Conservation (phyloP, 495 filamentous ascomycete genomes). For the Darksidea phi region DNA sequence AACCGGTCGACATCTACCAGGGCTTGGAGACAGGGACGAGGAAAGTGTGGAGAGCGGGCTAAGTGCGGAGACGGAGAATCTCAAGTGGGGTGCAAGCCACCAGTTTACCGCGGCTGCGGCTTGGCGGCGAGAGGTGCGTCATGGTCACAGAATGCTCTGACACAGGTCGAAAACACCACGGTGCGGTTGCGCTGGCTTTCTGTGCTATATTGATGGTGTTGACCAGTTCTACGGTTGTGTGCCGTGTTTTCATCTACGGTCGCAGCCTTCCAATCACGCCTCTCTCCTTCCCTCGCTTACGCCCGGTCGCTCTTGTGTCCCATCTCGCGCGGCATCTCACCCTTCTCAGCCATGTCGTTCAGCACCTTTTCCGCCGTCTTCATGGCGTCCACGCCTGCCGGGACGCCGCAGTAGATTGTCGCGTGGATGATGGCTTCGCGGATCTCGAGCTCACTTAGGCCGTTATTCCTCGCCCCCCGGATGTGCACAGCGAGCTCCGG, state of each 20-base stretch:
- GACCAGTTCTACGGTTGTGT: slow-evolving; percentile 13
- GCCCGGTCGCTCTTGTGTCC: slow-evolving; percentile 24
- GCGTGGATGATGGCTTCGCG: slow-evolving; percentile 55
- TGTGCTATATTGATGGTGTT: slow-evolving; percentile 26
- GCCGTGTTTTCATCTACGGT: background rate
- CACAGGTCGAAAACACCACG: slow-evolving; percentile 12
- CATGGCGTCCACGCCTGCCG: slow-evolving; percentile 57
- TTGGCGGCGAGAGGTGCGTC: slow-evolving; percentile 24
- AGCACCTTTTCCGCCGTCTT: slow-evolving; percentile 42
- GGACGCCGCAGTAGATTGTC: slow-evolving; percentile 57
- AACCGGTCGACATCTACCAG: no score
- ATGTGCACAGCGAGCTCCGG: slow-evolving; percentile 55
- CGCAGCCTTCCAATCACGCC: background rate
- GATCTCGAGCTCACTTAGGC: slow-evolving; percentile 56
- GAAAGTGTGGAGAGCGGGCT: slow-evolving; percentile 10
- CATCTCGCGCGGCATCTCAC: slow-evolving; percentile 28
- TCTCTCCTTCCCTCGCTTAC: background rate
- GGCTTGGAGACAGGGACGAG: slow-evolving; percentile 6
- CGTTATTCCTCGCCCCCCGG: slow-evolving; percentile 56
- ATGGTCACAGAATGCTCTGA: slow-evolving; percentile 6
- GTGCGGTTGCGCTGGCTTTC: slow-evolving; percentile 1
- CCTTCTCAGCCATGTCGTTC: slow-evolving; percentile 38
- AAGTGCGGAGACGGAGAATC: slow-evolving; percentile 3
- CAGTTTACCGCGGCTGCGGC: slow-evolving; percentile 25
- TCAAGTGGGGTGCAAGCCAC: slow-evolving; percentile 18